A percentile compares a stretch with the other conserved stretches of the same genome.
Conservation (phyloP, 2,329 filamentous ascomycete species). For the Colletotrichum sp. region DNA sequence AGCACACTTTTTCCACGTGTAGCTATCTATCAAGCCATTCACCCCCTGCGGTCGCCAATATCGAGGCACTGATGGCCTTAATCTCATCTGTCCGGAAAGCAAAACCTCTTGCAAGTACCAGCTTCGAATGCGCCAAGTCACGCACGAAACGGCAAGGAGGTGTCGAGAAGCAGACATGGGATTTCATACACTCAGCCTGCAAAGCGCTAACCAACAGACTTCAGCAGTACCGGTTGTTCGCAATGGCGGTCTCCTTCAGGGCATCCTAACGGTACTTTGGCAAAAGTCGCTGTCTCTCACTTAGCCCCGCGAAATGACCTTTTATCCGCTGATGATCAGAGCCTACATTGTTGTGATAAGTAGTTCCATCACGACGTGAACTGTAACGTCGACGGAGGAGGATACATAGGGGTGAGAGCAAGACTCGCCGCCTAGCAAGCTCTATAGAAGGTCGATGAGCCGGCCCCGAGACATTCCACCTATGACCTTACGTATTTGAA, state of each 20-base stretch:
- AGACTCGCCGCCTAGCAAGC: not conserved
- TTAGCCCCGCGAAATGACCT: not conserved
- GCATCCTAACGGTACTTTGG: not conserved
- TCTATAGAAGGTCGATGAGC: not conserved
- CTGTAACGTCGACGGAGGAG: not conserved
- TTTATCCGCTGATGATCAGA: not conserved
- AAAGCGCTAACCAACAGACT: not conserved
- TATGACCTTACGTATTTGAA: rapidly evolving
- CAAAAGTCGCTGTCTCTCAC: not conserved
- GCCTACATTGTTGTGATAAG: not conserved
- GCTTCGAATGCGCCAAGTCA: not conserved
- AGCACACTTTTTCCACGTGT: not conserved
- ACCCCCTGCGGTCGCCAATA: not conserved
- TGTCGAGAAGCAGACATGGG: too few species aligned
- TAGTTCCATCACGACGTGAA: not conserved
- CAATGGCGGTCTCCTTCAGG: not conserved
- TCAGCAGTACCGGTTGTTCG: not conserved
- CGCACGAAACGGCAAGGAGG: not conserved
- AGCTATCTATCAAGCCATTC: not conserved
- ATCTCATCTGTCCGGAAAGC: not conserved
- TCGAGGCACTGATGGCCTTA: not conserved
- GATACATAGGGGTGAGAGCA: not conserved
- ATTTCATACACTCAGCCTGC: not conserved
- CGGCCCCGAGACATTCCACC: not conserved
- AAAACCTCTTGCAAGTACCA: not conserved